phyloP scores from a whole-genome alignment of 331 rosid species.

The Arachis monticola region DNA sequence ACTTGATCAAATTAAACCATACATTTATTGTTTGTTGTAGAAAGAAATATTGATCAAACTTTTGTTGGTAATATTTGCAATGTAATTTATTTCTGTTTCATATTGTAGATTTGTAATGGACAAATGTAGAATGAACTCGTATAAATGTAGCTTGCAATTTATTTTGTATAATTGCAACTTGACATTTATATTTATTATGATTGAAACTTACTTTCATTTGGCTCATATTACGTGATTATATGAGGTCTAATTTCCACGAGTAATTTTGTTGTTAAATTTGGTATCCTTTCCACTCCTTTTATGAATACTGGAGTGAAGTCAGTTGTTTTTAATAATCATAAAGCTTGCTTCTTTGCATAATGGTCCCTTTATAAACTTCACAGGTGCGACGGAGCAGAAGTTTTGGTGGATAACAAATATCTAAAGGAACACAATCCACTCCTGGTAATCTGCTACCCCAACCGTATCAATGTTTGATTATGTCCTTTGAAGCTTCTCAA shows the following conservation, averaged over 20 bases:
- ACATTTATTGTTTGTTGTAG: not conserved
- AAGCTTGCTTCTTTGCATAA: slow-evolving; percentile 19
- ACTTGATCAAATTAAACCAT: not conserved
- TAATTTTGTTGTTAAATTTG: slow-evolving; percentile 15
- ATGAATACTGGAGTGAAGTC: slow-evolving; percentile 16
- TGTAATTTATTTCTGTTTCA: not conserved
- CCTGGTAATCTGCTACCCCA: slow-evolving; percentile 60
- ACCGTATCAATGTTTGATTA: slow-evolving; percentile 16
- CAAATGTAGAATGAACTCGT: slow-evolving; percentile 13
- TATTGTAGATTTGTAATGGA: not conserved
- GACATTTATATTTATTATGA: not conserved
- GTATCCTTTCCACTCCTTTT: not conserved
- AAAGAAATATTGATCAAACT: not conserved
- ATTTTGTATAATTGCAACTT: not conserved
- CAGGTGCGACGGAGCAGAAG: slow-evolving; percentile 88
- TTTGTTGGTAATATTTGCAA: slow-evolving; percentile 15
- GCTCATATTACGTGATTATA: not conserved
- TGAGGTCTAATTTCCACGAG: not conserved
- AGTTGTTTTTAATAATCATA: slow-evolving; percentile 1
- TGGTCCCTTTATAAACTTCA: slow-evolving; percentile 18
- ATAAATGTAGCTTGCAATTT: slow-evolving; percentile 3
- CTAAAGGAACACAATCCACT: slow-evolving; percentile 79
- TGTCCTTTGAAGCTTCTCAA: slow-evolving; percentile 19
- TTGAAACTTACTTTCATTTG: not conserved
- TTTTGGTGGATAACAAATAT: slow-evolving; percentile 87